Percentiles rank a stretch among this genome's conserved stretches.
Conservation (phyloP, 768 basidiomycete species). For the Ramaria rubella region DNA sequence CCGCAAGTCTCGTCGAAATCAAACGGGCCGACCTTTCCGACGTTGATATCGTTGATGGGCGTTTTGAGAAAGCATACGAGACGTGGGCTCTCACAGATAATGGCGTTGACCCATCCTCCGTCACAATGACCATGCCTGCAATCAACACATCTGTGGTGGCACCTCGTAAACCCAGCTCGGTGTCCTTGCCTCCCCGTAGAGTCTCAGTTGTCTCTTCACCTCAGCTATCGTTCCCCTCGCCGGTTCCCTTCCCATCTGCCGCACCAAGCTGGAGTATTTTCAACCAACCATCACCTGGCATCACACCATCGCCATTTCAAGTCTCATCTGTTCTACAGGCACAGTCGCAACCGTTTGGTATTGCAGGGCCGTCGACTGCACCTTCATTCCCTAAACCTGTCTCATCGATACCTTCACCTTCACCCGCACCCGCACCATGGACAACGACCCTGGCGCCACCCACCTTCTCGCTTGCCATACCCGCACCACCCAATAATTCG, state of each 20-base stretch:
- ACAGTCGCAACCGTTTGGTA: slow-evolving; percentile 13
- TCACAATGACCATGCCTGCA: background rate
- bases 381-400: slow-evolving; percentile 13
- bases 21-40: slow-evolving; percentile 52
- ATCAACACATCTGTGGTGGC: slow-evolving; percentile 15
- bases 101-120: slow-evolving; percentile 15
- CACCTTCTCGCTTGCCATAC: slow-evolving; percentile 4
- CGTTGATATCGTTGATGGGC: slow-evolving; percentile 65
- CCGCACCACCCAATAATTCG: slow-evolving; percentile 3
- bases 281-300: background rate
- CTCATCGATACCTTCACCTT: slow-evolving; percentile 6
- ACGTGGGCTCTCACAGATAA: slow-evolving; percentile 18
- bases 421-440: slow-evolving; percentile 17
- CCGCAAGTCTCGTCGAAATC: slow-evolving; percentile 40
- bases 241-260: background rate
- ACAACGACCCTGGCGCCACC: slow-evolving; percentile 10
- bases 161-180: slow-evolving; percentile 13
- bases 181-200: background rate
- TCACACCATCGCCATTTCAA: background rate
- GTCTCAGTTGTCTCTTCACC: background rate
- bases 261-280: background rate
- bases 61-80: slow-evolving; percentile 22
- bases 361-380: slow-evolving; percentile 25
- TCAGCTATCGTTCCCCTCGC: background rate
- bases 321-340: background rate